These are phyloP conservation scores for Coemansia sp. DNA, from an alignment of 192 early-diverging fungal species.

Conservation along the genomic window DNA sequence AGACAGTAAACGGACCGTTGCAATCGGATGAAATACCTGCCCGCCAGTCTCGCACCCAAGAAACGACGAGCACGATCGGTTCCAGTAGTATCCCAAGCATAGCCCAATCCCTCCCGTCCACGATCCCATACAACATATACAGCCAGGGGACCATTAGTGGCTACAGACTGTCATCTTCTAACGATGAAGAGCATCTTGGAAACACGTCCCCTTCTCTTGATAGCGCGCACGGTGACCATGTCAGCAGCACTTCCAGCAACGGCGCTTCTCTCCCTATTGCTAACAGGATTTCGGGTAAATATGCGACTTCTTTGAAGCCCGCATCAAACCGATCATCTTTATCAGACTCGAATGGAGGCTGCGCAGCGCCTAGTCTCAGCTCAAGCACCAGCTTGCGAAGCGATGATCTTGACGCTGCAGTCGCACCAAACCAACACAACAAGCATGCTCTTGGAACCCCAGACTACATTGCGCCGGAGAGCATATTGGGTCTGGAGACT, in stretches of 20 bases:
- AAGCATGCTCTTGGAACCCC: constrained; percentile 70
- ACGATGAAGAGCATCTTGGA: not conserved
- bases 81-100: not conserved
- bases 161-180: not conserved
- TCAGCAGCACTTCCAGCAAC: not conserved
- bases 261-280: not conserved
- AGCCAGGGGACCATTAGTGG: not conserved
- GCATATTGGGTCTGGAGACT: constrained; percentile 80
- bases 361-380: constrained; percentile 3
- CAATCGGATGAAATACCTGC: not conserved
- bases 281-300: constrained; percentile 26
- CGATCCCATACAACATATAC: not conserved
- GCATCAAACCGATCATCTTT: not conserved
- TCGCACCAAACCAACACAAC: constrained; percentile 21
- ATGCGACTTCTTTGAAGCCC: constrained; percentile 55
- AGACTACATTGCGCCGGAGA: constrained; percentile 95
- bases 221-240: not conserved
- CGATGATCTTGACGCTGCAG: not conserved
- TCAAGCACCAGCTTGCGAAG: constrained; percentile 20
- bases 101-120: not conserved
- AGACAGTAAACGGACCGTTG: constrained; percentile 9
- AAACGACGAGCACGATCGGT: not conserved
- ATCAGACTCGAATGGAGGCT: not conserved
- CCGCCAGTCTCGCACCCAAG: not conserved
- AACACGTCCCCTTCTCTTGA: not conserved